phyloP scores from a whole-genome alignment of 306 rosid genomes.

The Mucuna pruriens region DNA sequence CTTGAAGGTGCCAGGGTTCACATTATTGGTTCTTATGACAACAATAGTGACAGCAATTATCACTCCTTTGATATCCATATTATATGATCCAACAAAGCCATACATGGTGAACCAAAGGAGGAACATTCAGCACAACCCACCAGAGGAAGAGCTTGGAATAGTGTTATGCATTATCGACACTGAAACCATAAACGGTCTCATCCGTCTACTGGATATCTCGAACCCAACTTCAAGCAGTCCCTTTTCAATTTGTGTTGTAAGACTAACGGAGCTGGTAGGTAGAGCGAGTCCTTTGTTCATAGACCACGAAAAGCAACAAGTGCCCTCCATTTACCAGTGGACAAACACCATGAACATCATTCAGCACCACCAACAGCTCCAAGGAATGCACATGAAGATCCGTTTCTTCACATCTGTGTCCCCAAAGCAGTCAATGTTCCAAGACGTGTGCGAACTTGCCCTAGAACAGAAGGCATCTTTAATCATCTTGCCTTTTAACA shows the following conservation, averaged over 20 bases:
- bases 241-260: conserved; percentile 50
- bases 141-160: conserved; percentile 46
- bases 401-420: conserved; percentile 57
- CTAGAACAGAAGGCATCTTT: conserved; percentile 56
- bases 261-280: conserved; percentile 62
- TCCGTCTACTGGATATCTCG: conserved; percentile 58
- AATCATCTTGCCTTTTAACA: conserved; percentile 59
- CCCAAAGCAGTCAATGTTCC: conserved; percentile 67
- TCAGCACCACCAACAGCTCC: conserved; percentile 37
- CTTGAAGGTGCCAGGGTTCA: conserved; percentile 51
- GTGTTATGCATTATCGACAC: conserved; percentile 52
- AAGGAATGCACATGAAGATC: conserved; percentile 41
- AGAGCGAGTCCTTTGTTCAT: conserved; percentile 66
- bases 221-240: conserved; percentile 54
- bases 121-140: conserved; percentile 70
- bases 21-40: conserved; percentile 65
- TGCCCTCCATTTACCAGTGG: conserved; percentile 48
- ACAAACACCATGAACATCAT: conserved; percentile 46
- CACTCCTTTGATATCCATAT: conserved; percentile 60
- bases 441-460: conserved; percentile 67
- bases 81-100: conserved; percentile 85
- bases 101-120: conserved; percentile 75
- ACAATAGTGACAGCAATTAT: conserved; percentile 39
- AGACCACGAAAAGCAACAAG: conserved; percentile 59
- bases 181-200: conserved; percentile 47